Conservation (phyloP, 1,284 basidiomycete genomes). For the Ceraceosorus guamensis region DNA sequence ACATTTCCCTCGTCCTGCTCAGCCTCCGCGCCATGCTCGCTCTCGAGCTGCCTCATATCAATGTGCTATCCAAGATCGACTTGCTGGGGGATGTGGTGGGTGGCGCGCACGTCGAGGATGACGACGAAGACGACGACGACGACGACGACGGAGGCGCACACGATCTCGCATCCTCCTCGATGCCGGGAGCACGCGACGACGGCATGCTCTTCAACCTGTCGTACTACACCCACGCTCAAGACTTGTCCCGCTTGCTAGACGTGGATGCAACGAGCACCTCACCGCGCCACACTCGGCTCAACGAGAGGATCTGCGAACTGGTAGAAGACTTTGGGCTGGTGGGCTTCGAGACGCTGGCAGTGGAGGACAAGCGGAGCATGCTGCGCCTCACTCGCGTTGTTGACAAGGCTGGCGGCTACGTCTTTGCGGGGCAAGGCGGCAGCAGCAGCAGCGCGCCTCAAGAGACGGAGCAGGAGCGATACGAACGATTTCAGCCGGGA, state of each 20-base stretch:
- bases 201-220: conserved; percentile 74
- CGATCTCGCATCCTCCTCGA: no score
- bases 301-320: conserved; percentile 79
- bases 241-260: conserved; percentile 79
- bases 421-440: conserved; percentile 15
- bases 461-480: conserved; percentile 6
- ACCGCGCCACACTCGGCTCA: conserved; percentile 52
- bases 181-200: no score
- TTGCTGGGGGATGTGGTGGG: conserved; percentile 55
- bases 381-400: conserved; percentile 35
- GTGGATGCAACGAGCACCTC: neutral
- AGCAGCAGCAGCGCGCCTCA: neutral
- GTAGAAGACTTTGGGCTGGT: conserved; percentile 93
- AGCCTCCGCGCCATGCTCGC: conserved; percentile 96
- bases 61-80: conserved; percentile 94
- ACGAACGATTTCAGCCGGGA: conserved; percentile 13
- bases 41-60: conserved; percentile 91
- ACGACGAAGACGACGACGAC: conserved; percentile 8
- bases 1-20: conserved; percentile 82
- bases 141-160: neutral
- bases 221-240: conserved; percentile 96
- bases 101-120: conserved; percentile 4
- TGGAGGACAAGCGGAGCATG: conserved; percentile 44
- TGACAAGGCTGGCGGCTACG: conserved; percentile 45
- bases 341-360: conserved; percentile 87